Evolutionary conservation across 2,329 filamentous ascomycete species (phyloP), one percentile per base, ranked within the genome.

Genomic region (Talaromyces sp.): DNA sequence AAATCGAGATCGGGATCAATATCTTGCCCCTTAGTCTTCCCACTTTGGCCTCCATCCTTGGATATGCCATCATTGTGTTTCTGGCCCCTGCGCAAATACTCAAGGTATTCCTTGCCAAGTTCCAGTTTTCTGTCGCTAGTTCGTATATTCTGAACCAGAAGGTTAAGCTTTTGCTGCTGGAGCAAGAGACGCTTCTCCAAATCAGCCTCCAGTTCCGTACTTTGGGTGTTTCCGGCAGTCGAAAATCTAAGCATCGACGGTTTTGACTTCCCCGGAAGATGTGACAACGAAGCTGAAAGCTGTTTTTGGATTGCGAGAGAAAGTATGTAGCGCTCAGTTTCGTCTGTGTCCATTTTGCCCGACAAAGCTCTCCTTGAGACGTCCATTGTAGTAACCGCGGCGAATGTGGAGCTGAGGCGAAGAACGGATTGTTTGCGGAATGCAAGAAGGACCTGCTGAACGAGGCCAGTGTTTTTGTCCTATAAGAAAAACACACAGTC

Each of bases 361-460:
- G 69, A 67, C 7, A 69, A 70, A 53, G 71, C 73, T 56, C 69
- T 70, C 58, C 69, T 69, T 19, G 73, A 68, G 17, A 82, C 72
- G 55, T 81, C 81, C 5, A 78, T 73, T 10, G 88, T 75, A 4
- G 84, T 82, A 35, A 88, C 77, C 6, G 86, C 84, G 32, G 83
- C 82, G 70, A 93, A 97, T 3, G 90, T 86, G 57, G 84, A 83
- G 51, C 87, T 86, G 27, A 98, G 80, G 62, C 86, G 86, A 35
- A 88, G 80, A 60, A 98, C 85, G 62, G 89, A 87, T 78, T 89
- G 91, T 67, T 87, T 86, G 66, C 89, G 86, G 70, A 93, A 90
- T 10, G 89, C 86, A 21, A 83, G 78, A 43, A 89, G 73, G 11
- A 93, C 87, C 71, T 91, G 86, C 4, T 80, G 77, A 13, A 96